phyloP scores from a whole-genome alignment of 108 stramenopile species.

The Nitzschia inconspicua region DNA sequence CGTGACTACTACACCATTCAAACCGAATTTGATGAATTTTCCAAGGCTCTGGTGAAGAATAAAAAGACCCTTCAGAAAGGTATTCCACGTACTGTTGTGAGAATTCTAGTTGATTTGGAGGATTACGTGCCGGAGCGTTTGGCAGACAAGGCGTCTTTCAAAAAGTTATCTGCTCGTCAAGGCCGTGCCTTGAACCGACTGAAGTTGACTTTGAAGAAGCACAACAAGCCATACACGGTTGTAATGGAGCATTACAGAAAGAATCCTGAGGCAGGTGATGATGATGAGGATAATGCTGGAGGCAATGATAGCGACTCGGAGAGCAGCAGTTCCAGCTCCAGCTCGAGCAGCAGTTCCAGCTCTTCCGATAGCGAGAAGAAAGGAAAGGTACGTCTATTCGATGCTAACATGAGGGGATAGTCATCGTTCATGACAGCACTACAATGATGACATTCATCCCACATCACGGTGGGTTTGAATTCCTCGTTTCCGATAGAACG shows the following conservation, averaged over 20 bases:
- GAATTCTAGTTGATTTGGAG: conserved; percentile 84
- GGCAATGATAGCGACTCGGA: conserved; percentile 22
- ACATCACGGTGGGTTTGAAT: conserved; percentile 51
- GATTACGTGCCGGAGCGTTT: conserved; percentile 75
- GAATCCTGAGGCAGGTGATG: conserved; percentile 60
- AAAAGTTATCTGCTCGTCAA: conserved; percentile 90
- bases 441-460: conserved; percentile 67
- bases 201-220: conserved; percentile 91
- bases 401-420: conserved; percentile 21
- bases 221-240: conserved; percentile 79
- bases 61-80: conserved; percentile 78
- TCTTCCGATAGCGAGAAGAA: conserved; percentile 3
- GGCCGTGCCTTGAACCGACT: conserved; percentile 92
- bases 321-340: conserved; percentile 19
- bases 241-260: conserved; percentile 82
- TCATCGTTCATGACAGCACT: conserved; percentile 15
- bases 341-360: conserved; percentile 15
- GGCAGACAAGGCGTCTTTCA: conserved; percentile 90
- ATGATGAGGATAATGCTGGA: conserved; percentile 27
- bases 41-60: conserved; percentile 87
- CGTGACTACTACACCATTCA: conserved; percentile 68
- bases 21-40: conserved; percentile 80
- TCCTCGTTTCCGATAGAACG: conserved; percentile 97
- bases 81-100: conserved; percentile 83
- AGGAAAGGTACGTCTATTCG: neutral